These are phyloP conservation scores for Syncephalastrum monosporum DNA, from an alignment of 371 early-diverging fungal genomes.

Conservation along the genomic window DNA sequence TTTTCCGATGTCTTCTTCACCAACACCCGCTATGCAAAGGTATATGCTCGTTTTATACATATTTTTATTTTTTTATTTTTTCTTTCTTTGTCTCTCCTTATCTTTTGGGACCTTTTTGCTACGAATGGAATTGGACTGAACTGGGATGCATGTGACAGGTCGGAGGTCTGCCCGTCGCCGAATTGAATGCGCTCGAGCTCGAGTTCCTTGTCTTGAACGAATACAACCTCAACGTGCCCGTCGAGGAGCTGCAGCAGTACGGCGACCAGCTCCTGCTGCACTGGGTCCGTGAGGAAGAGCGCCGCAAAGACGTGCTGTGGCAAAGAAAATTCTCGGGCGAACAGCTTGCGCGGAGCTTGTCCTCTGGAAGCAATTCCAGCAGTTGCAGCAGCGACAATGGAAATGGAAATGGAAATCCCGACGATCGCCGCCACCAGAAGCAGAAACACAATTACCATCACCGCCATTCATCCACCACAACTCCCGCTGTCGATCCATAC, in stretches of 20 bases:
- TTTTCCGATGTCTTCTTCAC: constrained; percentile 81
- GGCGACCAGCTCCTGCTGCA: constrained; percentile 50
- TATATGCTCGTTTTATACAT: constrained; percentile 7
- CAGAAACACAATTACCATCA: constrained; percentile 1
- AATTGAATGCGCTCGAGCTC: constrained; percentile 88
- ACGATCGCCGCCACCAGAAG: background rate
- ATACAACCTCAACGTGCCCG: constrained; percentile 73
- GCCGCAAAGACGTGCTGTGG: constrained; percentile 18
- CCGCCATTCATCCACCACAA: constrained; percentile 1
- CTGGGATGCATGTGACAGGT: constrained; percentile 53
- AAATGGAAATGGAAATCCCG: constrained; percentile 2
- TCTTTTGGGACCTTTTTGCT: background rate
- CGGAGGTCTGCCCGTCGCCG: constrained; percentile 88
- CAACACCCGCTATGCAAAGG: constrained; percentile 76
- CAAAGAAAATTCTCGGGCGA: constrained; percentile 1
- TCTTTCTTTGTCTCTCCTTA: background rate
- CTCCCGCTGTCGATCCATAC: background rate
- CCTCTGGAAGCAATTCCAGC: constrained; percentile 1
- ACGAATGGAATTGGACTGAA: no score
- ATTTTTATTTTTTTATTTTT: no score
- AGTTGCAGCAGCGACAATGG: constrained; percentile 1
- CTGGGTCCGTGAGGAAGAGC: constrained; percentile 27
- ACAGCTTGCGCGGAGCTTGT: constrained; percentile 2
- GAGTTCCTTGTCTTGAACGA: constrained; percentile 78
- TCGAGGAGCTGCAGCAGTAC: constrained; percentile 78